Evolutionary conservation across 1,139 yeast species (phyloP), one percentile per base, ranked within the genome.

Genomic region (Debaryomyces singareniensis): DNA sequence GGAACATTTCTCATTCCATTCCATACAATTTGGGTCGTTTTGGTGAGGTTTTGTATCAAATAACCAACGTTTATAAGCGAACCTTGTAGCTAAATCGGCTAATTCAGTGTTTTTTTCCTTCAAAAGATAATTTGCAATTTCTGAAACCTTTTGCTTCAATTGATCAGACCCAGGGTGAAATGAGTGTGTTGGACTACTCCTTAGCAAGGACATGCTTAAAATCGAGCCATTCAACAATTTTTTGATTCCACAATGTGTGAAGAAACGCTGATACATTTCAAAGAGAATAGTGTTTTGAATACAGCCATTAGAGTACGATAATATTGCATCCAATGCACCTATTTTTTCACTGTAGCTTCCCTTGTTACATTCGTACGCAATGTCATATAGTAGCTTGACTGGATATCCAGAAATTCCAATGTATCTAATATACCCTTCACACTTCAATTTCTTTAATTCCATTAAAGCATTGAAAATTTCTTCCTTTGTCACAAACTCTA

Each of bases 331-430:
- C 35, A 89, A 54, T 0, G 74, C 58, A 1, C 69, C 81, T 12
- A 67, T 65, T 5, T 56, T 55, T 5, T 40, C 48, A 3, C 13
- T 7, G 24, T 28, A 28, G 14, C 46, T 47, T 2, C 47, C 30
- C 3, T 47, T 49, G 21, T 7, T 7, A 30, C 71, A 64, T 16
- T 36, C 42, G 11, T 38, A 36, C 1, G 82, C 75, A 15, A 79
- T 57, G 29, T 67, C 47, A 39, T 69, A 68, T 29, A 89, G 58
- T 35, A 73, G 78, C 13, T 75, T 75, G 14, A 89, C 77, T 0
- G 96, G 96, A 48, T 86, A 87, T 0, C 96, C 97, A 6, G 94
- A 78, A 27, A 87, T 58, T 5, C 97, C 97, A 35, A 87, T 70
- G 43, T 78, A 64, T 27, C 57, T 61, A 27, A 86, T 67, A 5